Evolutionary conservation across 495 filamentous ascomycete species (phyloP).

Genomic region (Neurospora hispaniola): DNA sequence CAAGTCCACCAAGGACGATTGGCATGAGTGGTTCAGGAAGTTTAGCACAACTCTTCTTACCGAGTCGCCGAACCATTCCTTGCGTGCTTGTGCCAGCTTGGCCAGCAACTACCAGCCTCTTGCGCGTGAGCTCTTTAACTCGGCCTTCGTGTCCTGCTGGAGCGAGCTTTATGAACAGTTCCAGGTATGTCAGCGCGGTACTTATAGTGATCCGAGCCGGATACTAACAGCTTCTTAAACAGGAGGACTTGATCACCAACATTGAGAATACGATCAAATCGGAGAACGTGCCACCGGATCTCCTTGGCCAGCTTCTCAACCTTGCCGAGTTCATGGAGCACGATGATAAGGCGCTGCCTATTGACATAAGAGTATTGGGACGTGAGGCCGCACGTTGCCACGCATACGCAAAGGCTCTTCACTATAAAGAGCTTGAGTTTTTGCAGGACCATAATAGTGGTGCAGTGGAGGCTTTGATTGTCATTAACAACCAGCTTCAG

Average conservation of each 20-base stretch:
- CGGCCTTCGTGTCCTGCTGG: conserved; percentile 98
- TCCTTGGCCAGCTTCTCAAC: conserved; percentile 88
- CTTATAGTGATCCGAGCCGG: background rate
- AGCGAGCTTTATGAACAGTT: conserved; percentile 93
- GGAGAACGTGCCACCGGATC: conserved; percentile 85
- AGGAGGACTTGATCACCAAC: conserved; percentile 88
- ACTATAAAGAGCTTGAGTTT: conserved; percentile 98
- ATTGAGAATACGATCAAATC: conserved; percentile 93
- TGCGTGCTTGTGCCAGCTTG: conserved; percentile 84
- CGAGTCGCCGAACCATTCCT: conserved; percentile 89
- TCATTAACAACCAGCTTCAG: conserved; percentile 96
- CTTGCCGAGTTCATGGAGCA: conserved; percentile 99
- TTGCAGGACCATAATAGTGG: conserved; percentile 93
- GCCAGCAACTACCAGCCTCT: conserved; percentile 85
- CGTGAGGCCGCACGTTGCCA: conserved; percentile 92
- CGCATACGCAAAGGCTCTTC: conserved; percentile 93
- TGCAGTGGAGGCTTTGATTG: conserved; percentile 92
- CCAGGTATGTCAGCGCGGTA: conserved; percentile 13
- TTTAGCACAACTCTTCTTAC: conserved; percentile 93
- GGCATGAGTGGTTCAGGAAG: conserved; percentile 96
- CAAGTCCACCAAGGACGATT: conserved; percentile 93
- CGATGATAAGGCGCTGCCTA: conserved; percentile 94
- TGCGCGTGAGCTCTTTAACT: conserved; percentile 92
- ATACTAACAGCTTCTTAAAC: conserved; percentile 6
- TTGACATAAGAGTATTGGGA: conserved; percentile 87